A percentile compares a stretch with the other conserved stretches of the same genome.
These are phyloP conservation scores for Aspergillus campestris DNA, from an alignment of 495 filamentous ascomycete species.

Conservation along the genomic window DNA sequence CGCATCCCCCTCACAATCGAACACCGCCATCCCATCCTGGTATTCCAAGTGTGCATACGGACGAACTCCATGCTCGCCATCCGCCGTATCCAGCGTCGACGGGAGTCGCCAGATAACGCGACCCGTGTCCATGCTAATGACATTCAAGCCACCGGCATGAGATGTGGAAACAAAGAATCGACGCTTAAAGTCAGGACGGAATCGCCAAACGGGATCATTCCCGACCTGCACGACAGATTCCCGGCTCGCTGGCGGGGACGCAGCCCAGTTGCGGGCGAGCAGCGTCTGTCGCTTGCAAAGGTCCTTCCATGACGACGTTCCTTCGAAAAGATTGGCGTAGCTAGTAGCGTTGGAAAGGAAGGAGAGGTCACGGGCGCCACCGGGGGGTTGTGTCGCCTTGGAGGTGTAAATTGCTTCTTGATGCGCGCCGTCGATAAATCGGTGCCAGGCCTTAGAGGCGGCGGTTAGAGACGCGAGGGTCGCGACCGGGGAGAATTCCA, in stretches of 20 bases:
- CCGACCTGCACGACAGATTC: conserved; percentile 30
- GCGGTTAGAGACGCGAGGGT: conserved; percentile 25
- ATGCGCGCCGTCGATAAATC: conserved; percentile 34
- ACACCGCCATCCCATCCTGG: conserved; percentile 34
- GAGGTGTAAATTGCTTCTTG: conserved; percentile 32
- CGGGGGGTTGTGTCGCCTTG: conserved; percentile 15
- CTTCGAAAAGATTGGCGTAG: conserved; percentile 19
- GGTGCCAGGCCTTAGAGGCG: conserved; percentile 30
- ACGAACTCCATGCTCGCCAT: conserved; percentile 20
- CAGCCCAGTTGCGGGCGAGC: conserved; percentile 29
- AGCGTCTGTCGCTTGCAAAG: conserved; percentile 30
- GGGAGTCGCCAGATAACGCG: conserved; percentile 28
- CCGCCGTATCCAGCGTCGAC: conserved; percentile 18
- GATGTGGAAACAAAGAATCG: conserved; percentile 32
- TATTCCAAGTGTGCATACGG: conserved; percentile 34
- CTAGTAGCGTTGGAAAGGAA: conserved; percentile 12
- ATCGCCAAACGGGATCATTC: conserved; percentile 33
- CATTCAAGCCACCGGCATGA: conserved; percentile 30
- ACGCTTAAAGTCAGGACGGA: conserved; percentile 31
- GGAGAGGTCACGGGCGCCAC: conserved; percentile 15
- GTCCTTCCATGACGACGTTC: conserved; percentile 27
- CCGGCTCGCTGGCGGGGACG: conserved; percentile 15
- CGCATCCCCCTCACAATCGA: conserved; percentile 32
- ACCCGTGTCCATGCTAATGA: conserved; percentile 33
- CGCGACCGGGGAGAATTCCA: conserved; percentile 27